These are phyloP conservation scores for Nicotiana attenuata DNA, from an alignment of 257 asterid species.

Conservation along the genomic window DNA sequence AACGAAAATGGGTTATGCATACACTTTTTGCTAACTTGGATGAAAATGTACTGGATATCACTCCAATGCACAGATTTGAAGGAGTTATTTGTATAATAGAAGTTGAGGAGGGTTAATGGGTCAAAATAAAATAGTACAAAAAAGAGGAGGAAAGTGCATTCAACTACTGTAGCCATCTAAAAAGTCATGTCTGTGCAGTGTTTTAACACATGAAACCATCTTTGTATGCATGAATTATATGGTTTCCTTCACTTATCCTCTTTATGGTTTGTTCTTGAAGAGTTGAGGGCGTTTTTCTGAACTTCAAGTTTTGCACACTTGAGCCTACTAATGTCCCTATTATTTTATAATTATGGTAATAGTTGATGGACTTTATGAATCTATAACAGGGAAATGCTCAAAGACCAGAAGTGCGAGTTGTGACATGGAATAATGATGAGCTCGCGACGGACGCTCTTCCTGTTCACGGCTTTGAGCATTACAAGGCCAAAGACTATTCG, in stretches of 20 bases:
- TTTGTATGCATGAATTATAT: background rate
- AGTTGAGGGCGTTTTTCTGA: background rate
- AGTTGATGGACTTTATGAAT: background rate
- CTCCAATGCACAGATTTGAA: background rate
- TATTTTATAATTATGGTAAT: background rate
- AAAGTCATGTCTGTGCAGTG: background rate
- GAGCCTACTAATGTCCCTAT: background rate
- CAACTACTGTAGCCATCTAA: constrained; percentile 1
- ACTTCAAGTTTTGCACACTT: constrained; percentile 6
- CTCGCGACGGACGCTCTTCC: constrained; percentile 97
- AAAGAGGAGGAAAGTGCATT: background rate
- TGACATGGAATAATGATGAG: constrained; percentile 87
- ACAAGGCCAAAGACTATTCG: constrained; percentile 93
- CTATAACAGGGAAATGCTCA: constrained; percentile 86
- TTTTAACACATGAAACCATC: constrained; percentile 7
- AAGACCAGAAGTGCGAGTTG: constrained; percentile 98
- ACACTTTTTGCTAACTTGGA: background rate
- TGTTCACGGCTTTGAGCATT: constrained; percentile 92
- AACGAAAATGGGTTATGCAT: background rate
- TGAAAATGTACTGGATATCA: background rate
- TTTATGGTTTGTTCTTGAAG: background rate
- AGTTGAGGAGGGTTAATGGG: background rate
- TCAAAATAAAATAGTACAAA: background rate
- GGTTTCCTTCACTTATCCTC: background rate
- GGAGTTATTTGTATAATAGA: background rate